A percentile compares a stretch with the other conserved stretches of the same genome.
Evolutionary conservation across 257 asterid species (phyloP).

Genomic region (Asclepias syriaca): DNA sequence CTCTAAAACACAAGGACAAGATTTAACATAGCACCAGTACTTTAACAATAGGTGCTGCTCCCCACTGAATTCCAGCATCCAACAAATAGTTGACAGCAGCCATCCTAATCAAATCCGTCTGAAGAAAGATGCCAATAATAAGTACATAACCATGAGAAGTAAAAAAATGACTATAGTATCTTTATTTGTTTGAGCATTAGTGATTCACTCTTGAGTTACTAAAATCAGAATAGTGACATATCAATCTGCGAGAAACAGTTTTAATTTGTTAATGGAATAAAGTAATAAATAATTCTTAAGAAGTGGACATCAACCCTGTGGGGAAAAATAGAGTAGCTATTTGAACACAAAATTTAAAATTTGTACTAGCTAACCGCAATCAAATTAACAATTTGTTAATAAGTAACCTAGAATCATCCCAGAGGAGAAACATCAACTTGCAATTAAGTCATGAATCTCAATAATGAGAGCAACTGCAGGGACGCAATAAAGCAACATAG

Average conservation of each 20-base stretch:
- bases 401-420: background rate
- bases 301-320: background rate
- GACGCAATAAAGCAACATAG: background rate
- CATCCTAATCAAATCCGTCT: conserved; percentile 79
- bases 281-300: background rate
- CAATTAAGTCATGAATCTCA: background rate
- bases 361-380: background rate
- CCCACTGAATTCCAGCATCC: conserved; percentile 97
- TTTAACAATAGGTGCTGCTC: conserved; percentile 84
- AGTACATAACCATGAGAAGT: conserved; percentile 9
- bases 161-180: background rate
- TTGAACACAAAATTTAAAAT: background rate
- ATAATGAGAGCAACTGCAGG: background rate
- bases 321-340: background rate
- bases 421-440: background rate
- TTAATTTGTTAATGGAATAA: background rate
- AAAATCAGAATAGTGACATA: background rate
- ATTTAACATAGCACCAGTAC: conserved; percentile 34
- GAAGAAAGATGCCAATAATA: conserved; percentile 20
- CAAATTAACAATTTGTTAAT: background rate
- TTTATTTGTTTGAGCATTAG: background rate
- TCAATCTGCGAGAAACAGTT: background rate
- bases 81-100: conserved; percentile 87
- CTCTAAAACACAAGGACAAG: background rate
- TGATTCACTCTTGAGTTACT: background rate